Evolutionary conservation across 2,329 filamentous ascomycete genomes (phyloP), one percentile per base, ranked within the genome.

Genomic region (Penicillium crustosum): DNA sequence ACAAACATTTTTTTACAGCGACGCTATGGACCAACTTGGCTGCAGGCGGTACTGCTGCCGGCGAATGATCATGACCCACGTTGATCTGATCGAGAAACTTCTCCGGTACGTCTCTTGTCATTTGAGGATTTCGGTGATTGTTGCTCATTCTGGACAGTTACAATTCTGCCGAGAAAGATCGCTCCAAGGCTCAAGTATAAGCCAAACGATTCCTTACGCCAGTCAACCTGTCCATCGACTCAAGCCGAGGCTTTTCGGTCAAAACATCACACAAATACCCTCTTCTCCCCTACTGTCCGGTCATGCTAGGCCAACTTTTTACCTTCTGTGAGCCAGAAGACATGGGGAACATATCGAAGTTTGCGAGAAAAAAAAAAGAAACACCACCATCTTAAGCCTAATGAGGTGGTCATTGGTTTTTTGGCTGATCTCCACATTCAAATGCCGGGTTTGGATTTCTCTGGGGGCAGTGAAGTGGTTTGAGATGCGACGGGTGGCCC

Each of bases 41-140:
- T 89, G 95, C 72, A 93, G 91, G 78, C 87, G 94, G 68, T 99
- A 99, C 82, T 99, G 94, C 85, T 99, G 94, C 81, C 90, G 94
- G 68, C 89, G 94, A 72, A 99, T 99, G 94, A 87, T 99, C 77
- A 97, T 99, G 90, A 99, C 94, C 59, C 94, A 99, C 78, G 94
- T 99, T 70, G 94, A 99, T 76, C 83, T 99, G 61, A 97, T 99
- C 69, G 94, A 99, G 83, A 99, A 99, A 80, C 86, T 99, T 50
- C 86, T 99, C 65, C 91, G 93, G 90, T 96, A 87, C 68, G 85
- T 69, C 36, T 10, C 29, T 23, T n/a, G 8, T 3, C 10, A 12
- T 21, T 19, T 23, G 19, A 6, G 8, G 15, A 39, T 48, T 13
- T 10, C 6, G n/a, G 27, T 13, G 12, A 15, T 23, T 49, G 25